A percentile compares a stretch with the other conserved stretches of the same genome.
Evolutionary conservation across 2,329 filamentous ascomycete genomes (phyloP).

Genomic region (Fusarium tupiense): DNA sequence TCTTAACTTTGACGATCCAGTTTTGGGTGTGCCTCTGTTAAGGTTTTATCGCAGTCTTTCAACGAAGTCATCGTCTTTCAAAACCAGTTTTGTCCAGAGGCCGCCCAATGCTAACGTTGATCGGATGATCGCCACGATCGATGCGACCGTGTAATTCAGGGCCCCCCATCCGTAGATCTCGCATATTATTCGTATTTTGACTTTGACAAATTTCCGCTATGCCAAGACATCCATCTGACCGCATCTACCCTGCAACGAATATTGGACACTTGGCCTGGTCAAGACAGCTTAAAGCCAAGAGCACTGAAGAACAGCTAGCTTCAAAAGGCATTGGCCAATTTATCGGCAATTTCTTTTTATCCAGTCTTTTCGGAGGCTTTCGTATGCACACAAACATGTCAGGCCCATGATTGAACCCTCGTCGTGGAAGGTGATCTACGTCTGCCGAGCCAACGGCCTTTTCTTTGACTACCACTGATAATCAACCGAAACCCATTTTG

Average conservation of each 20-base stretch:
- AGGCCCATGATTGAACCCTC: fast-evolving
- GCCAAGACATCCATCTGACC: neutral
- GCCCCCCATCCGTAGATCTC: neutral
- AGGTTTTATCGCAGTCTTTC: neutral
- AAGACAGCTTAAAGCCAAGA: neutral
- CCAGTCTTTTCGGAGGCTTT: neutral
- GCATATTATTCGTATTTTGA: neutral
- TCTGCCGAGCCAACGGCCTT: no score
- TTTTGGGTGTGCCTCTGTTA: neutral
- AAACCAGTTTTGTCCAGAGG: neutral
- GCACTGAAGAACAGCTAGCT: neutral
- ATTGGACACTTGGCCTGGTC: fast-evolving
- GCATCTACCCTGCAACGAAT: neutral
- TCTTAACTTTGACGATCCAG: neutral
- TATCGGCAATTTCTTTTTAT: fast-evolving
- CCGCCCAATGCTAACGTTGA: neutral
- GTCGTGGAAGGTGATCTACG: fast-evolving
- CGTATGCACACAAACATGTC: no score
- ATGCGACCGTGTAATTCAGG: neutral
- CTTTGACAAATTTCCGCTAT: no score
- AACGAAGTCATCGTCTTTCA: neutral
- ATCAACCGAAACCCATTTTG: fast-evolving
- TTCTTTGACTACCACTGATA: fast-evolving
- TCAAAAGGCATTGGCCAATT: no score
- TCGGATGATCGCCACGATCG: neutral